Base-by-base conservation (phyloP, 805 yeast species). In the Metschnikowia orientalis region DNA sequence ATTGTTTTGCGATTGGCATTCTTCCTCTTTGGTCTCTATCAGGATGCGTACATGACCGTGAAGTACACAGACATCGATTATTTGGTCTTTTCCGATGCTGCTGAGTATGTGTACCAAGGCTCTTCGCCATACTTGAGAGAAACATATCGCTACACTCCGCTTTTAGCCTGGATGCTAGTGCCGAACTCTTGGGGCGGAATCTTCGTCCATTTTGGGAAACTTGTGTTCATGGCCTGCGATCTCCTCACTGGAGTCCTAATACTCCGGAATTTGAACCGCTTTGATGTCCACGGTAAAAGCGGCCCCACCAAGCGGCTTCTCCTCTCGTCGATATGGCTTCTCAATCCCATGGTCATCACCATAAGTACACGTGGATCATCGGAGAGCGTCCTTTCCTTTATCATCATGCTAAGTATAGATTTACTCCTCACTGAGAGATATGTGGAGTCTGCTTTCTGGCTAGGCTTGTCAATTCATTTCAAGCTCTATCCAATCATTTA, bases 1-100 rank as follows among this genome's bases (percentile, higher is more conserved):
- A 15, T 35, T 8, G 32, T 48, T 3, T 44, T 77, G 20, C 65
- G 97, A 37, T 36, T 77, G 4, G 81, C 63, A 3, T 82, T 90
- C 50, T 77, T 87, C 45, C 45, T 63, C 4, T 92, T 76, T 61
- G 97, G 98, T 0, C 57, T 83, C 2, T 88, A 84, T 54, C 98
- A 92, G 57, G 98, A 92, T 57, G 69, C 73, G 4, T 59, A 75
- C 43, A 75, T 85, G 77, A 76, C 77, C 8, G 82, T 89, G 12
- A 81, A 82, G 42, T 92, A 87, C 62, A 92, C 98, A 0, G 98
- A 92, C 50, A 83, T 92, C 30, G 98, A 92, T 57, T 92, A 92
- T 59, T 68, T 77, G 54, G 98, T 92, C 29, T 92, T 92, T 55
- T 77, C 95, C 2, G 97, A 92, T 63, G 97, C 98, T 6, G 77